These are phyloP conservation scores for Saccharomyces pastorianus DNA, from an alignment of 1,139 yeast genomes.

Conservation along the genomic window DNA sequence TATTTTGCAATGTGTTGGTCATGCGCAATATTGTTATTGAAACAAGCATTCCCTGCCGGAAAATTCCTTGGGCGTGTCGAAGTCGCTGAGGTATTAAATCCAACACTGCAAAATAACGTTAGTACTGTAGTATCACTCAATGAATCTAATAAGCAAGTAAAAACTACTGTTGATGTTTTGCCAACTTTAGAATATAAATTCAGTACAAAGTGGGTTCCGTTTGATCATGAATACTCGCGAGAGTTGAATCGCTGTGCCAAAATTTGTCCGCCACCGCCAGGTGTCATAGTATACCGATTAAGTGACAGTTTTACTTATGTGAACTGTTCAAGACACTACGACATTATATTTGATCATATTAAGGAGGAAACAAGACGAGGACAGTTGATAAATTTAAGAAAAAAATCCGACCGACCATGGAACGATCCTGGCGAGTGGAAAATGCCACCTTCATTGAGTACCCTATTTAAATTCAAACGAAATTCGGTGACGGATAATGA, in stretches of 20 bases:
- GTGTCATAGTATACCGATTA: conserved; percentile 79
- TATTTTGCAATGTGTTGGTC: conserved; percentile 87
- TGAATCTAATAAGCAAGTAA: background rate
- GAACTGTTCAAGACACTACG: conserved; percentile 69
- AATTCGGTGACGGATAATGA: conserved; percentile 9
- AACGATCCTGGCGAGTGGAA: conserved; percentile 64
- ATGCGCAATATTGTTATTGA: conserved; percentile 61
- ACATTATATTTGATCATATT: conserved; percentile 60
- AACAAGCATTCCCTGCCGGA: conserved; percentile 75
- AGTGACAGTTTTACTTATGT: conserved; percentile 76
- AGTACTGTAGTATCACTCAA: background rate
- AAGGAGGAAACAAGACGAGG: conserved; percentile 57
- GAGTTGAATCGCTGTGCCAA: conserved; percentile 50
- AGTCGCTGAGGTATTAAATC: conserved; percentile 60
- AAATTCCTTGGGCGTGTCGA: conserved; percentile 71
- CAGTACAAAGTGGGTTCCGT: conserved; percentile 70
- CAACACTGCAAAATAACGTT: conserved; percentile 20
- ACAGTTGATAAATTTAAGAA: conserved; percentile 36
- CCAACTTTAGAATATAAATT: background rate
- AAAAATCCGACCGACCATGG: conserved; percentile 77
- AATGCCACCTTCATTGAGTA: conserved; percentile 18
- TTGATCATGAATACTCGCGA: conserved; percentile 38
- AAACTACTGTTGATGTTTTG: conserved; percentile 27
- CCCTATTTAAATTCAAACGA: conserved; percentile 5
- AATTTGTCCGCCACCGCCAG: conserved; percentile 79